Conservation (phyloP, 805 yeast genomes). For the Suhomyces pyralidae region DNA sequence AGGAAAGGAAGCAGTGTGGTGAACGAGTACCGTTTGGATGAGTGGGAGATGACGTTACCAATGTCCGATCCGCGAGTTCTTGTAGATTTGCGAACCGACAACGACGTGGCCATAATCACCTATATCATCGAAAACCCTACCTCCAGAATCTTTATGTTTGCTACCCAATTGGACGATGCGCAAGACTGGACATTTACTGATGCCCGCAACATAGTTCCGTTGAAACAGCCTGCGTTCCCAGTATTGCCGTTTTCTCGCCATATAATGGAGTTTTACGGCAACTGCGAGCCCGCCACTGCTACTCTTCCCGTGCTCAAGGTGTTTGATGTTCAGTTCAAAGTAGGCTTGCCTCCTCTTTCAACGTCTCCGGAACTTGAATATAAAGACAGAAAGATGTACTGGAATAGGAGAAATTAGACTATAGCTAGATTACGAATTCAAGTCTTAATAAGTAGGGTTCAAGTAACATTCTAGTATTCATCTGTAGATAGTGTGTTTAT, state of each 20-base stretch:
- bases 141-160: constrained; percentile 60
- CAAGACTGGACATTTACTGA: constrained; percentile 24
- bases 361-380: constrained; percentile 17
- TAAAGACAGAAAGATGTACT: constrained; percentile 16
- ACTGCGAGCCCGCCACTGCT: constrained; percentile 15
- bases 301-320: constrained; percentile 62
- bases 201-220: constrained; percentile 23
- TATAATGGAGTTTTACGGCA: constrained; percentile 31
- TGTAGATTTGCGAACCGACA: constrained; percentile 29
- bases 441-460: too few relatives aligned
- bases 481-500: too few relatives aligned
- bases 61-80: constrained; percentile 69
- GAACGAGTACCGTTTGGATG: constrained; percentile 31
- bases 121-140: constrained; percentile 76
- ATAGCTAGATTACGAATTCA: too few relatives aligned
- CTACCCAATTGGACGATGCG: constrained; percentile 33
- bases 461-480: background rate
- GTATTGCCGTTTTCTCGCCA: constrained; percentile 63
- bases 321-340: constrained; percentile 66
- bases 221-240: constrained; percentile 38
- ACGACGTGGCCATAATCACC: constrained; percentile 26
- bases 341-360: constrained; percentile 48
- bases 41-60: constrained; percentile 57
- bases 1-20: constrained; percentile 17
- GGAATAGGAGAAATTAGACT: constrained; percentile 5